These are phyloP conservation scores for Apiospora malaysiana DNA, from an alignment of 2,329 filamentous ascomycete genomes.

Conservation along the genomic window DNA sequence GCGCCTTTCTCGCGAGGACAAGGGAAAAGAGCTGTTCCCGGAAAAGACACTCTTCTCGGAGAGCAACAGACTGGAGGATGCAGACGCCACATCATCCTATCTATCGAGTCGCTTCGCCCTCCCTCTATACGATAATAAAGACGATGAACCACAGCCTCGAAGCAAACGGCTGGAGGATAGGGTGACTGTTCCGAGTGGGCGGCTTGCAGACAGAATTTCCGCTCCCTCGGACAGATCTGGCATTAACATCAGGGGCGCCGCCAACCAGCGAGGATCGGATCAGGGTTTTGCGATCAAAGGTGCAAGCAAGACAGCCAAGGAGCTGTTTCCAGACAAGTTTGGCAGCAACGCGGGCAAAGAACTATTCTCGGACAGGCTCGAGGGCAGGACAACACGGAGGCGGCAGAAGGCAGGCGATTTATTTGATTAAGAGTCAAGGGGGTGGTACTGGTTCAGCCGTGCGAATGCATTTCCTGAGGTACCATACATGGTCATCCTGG, in stretches of 20 bases:
- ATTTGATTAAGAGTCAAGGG: conserved; percentile 59
- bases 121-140: conserved; percentile 53
- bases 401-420: conserved; percentile 76
- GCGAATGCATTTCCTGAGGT: neutral
- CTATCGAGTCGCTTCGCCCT: conserved; percentile 54
- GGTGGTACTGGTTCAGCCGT: neutral
- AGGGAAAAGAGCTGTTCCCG: conserved; percentile 66
- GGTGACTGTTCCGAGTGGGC: conserved; percentile 35
- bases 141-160: conserved; percentile 33
- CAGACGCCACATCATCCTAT: conserved; percentile 58
- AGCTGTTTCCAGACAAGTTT: conserved; percentile 73
- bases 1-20: conserved; percentile 45
- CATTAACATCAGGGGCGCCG: conserved; percentile 66
- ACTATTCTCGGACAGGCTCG: conserved; percentile 66
- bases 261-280: conserved; percentile 51
- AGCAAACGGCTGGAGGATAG: conserved; percentile 37
- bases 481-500: neutral
- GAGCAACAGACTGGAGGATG: conserved; percentile 57
- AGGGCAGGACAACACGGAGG: conserved; percentile 55
- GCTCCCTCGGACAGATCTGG: conserved; percentile 38
- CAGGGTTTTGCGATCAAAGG: conserved; percentile 72
- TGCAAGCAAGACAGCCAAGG: conserved; percentile 58
- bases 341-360: conserved; percentile 70
- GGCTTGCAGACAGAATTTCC: conserved; percentile 44
- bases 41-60: conserved; percentile 46